A percentile compares a stretch with the other conserved stretches of the same genome.
phyloP scores from a whole-genome alignment of 208 protist genomes.

The Angomonas deanei region DNA sequence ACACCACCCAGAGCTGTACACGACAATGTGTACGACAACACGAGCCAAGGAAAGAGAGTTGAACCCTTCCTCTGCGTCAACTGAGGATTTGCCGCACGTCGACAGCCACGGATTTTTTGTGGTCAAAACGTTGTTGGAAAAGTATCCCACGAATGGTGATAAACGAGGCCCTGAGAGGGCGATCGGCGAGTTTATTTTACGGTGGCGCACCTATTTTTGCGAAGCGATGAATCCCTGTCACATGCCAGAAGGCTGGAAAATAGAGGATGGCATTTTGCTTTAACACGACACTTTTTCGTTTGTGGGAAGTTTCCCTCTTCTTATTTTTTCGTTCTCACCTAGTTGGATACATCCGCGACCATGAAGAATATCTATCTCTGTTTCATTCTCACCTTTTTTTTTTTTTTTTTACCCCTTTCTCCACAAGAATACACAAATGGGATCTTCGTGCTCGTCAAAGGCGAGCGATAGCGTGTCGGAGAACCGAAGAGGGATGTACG shows the following conservation, averaged over 20 bases:
- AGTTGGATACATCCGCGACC: no score
- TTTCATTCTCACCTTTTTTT: background rate
- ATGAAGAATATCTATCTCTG: background rate
- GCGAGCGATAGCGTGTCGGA: background rate
- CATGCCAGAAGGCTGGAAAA: slow-evolving; percentile 40
- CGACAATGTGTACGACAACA: slow-evolving; percentile 21
- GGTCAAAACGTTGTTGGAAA: slow-evolving; percentile 31
- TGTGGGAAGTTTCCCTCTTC: background rate
- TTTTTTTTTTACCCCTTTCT: slow-evolving; percentile 2
- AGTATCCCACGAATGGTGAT: slow-evolving; percentile 17
- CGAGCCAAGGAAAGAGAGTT: slow-evolving; percentile 21
- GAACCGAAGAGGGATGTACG: background rate
- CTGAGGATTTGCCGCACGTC: slow-evolving; percentile 14
- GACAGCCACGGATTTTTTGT: slow-evolving; percentile 57
- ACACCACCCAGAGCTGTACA: slow-evolving; percentile 20
- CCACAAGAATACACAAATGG: background rate
- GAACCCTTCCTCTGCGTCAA: background rate
- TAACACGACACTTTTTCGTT: slow-evolving; percentile 10
- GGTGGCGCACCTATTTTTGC: slow-evolving; percentile 45
- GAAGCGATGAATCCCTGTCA: slow-evolving; percentile 28
- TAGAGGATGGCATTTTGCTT: slow-evolving; percentile 44
- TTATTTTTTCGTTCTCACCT: background rate
- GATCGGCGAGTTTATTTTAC: slow-evolving; percentile 58
- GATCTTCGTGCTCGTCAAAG: background rate
- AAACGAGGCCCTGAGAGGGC: slow-evolving; percentile 22